Evolutionary conservation across 805 yeast genomes (phyloP).

Genomic region (Kuraishia molischiana): DNA sequence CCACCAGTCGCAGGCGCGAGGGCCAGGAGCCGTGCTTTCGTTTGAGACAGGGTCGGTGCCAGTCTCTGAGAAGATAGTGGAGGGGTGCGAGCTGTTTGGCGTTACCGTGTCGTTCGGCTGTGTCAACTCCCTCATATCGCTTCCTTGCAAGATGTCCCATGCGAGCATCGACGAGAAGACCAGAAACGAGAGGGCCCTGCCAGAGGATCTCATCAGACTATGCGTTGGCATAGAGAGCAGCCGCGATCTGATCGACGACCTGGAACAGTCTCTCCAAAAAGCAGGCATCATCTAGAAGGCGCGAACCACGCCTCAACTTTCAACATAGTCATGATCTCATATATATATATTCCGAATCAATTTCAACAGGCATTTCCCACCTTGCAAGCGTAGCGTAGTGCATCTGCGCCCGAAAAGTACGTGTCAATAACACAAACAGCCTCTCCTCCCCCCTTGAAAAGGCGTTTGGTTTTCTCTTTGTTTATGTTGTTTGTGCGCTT

Average conservation of each 20-base stretch:
- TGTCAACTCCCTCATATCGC: constrained; percentile 82
- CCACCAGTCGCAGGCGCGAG: constrained; percentile 68
- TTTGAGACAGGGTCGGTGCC: constrained; percentile 77
- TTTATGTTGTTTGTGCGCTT: too few relatives aligned
- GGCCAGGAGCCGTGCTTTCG: constrained; percentile 84
- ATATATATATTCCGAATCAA: too few relatives aligned
- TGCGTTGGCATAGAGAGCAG: constrained; percentile 87
- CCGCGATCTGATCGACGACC: constrained; percentile 74
- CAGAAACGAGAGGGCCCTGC: constrained; percentile 80
- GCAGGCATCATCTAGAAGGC: too few relatives aligned
- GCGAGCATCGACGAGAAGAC: constrained; percentile 90
- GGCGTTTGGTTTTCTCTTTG: too few relatives aligned
- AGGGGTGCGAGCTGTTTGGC: constrained; percentile 66
- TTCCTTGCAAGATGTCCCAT: constrained; percentile 95
- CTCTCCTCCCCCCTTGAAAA: too few relatives aligned
- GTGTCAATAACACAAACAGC: too few relatives aligned
- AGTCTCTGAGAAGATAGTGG: constrained; percentile 63
- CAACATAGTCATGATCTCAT: too few relatives aligned
- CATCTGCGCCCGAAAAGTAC: too few relatives aligned
- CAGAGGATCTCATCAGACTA: constrained; percentile 83
- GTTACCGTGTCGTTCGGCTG: constrained; percentile 93
- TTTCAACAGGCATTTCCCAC: too few relatives aligned
- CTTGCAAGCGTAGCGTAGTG: too few relatives aligned
- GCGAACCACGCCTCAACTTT: too few relatives aligned
- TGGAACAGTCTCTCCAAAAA: constrained; percentile 56